These are phyloP conservation scores for Nemania serpens DNA, from an alignment of 2,329 filamentous ascomycete genomes.

Conservation along the genomic window DNA sequence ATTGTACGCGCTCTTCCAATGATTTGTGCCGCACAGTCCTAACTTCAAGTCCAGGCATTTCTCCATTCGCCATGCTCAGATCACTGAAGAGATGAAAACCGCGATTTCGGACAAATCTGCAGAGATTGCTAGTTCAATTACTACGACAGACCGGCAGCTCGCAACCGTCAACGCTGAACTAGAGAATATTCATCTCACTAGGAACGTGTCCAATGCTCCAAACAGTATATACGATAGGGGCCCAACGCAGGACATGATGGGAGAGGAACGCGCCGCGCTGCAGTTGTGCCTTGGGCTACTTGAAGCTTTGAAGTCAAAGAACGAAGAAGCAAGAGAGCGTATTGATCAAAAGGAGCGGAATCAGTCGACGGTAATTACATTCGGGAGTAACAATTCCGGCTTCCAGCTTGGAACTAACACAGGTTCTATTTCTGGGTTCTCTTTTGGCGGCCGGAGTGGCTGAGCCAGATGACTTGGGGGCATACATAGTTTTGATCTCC, in stretches of 20 bases:
- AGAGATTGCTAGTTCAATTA: slow-evolving; percentile 4
- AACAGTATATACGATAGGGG: background rate
- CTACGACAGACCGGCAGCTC: background rate
- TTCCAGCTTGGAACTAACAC: background rate
- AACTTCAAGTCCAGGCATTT: background rate
- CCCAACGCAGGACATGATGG: background rate
- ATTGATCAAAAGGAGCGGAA: background rate
- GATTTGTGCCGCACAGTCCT: background rate
- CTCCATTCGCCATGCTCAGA: background rate
- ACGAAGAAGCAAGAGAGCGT: slow-evolving; percentile 3
- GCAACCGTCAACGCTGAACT: background rate
- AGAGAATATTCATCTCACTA: background rate
- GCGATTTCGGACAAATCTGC: background rate
- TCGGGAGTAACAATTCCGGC: slow-evolving; percentile 1
- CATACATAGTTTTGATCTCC: too few species aligned
- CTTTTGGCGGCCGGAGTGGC: background rate
- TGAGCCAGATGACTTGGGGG: too few species aligned
- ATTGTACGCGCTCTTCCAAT: background rate
- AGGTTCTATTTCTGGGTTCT: background rate
- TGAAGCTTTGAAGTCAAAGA: background rate
- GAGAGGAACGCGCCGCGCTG: background rate
- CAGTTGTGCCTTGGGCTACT: background rate
- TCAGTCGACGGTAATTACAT: background rate
- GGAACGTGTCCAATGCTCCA: background rate
- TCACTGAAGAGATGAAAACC: slow-evolving; percentile 8